A percentile compares a stretch with the other conserved stretches of the same genome.
phyloP scores from a whole-genome alignment of 2,329 filamentous ascomycete species.

The Aureobasidium sp. region DNA sequence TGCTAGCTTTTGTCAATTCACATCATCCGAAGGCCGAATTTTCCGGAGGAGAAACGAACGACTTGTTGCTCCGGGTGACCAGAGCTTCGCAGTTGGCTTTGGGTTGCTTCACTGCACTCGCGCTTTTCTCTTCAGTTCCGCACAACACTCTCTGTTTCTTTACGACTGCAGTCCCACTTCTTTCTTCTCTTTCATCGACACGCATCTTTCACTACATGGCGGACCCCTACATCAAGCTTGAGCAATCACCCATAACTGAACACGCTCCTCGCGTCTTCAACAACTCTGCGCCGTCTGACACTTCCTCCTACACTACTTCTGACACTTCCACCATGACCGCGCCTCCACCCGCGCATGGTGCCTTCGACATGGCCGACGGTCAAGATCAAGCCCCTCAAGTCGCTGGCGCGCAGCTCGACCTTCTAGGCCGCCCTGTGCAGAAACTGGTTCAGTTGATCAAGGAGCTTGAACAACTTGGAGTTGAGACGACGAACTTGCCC shows the following conservation, averaged over 20 bases:
- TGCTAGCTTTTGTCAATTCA: background rate
- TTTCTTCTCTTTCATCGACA: background rate
- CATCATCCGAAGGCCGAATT: background rate
- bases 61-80: background rate
- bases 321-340: background rate
- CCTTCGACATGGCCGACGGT: background rate
- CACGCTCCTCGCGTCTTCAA: background rate
- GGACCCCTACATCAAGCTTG: background rate
- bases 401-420: conserved; percentile 25
- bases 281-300: background rate
- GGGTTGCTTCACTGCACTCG: background rate
- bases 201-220: background rate
- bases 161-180: background rate
- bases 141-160: background rate
- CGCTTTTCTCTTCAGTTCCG: background rate
- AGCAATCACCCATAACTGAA: background rate
- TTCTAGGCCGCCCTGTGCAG: conserved; percentile 56
- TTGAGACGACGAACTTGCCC: conserved; percentile 57
- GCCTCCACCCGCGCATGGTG: background rate
- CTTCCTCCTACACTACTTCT: background rate
- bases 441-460: conserved; percentile 57
- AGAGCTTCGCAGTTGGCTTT: background rate
- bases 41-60: background rate
- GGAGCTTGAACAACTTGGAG: conserved; percentile 61
- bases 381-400: background rate